Evolutionary conservation across 164 flowering plant genomes (phyloP), one percentile per base, ranked within the genome.

Genomic region (Umbilicus rupestris): DNA sequence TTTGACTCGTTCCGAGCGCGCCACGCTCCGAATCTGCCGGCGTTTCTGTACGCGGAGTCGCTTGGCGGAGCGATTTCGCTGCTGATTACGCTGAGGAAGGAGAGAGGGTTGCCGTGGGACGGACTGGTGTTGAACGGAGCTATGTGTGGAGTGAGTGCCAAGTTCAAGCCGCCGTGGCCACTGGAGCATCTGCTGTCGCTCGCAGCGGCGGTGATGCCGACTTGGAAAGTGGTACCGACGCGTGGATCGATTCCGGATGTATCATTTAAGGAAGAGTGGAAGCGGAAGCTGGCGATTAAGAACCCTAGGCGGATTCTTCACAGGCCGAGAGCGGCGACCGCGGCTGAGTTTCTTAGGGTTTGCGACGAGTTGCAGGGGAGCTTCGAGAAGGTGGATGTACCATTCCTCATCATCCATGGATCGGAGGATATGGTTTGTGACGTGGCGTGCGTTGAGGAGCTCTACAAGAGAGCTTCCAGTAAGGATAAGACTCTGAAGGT

Each of bases 141-240:
- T 26, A 89, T 92, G 99, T 92, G 97, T 69, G 97, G 97, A 29
- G 79, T 95, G 19, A 89, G 94, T 77, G 78, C 81, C 28, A 89
- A 88, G 77, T 84, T 89, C 79, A 95, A 92, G 71, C 99, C 97
- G 0, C 90, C 94, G 41, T 95, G 99, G 99, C 99, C 97, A 58
- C 66, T 95, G 66, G 99, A 94, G 79, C 90, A 92, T 75, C 68
- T 89, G 14, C 84, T 94, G 15, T 76, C 72, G 15, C 0, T 82
- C 7, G 89, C 71, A 3, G 96, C 96, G 0, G 75, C 81, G 50
- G 33, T 85, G 28, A 62, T 79, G 12, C 96, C 96, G 2, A 89
- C 96, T 8, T 91, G 99, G 99, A 80, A 73, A 68, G 83, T 94
- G 65, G 83, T 88, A 4, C 97, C 96, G 35, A 92, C 99, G 7